Percentiles rank a stretch among this genome's conserved stretches.
phyloP scores from a whole-genome alignment of 495 filamentous ascomycete species.

The Annulohypoxylon stygium region DNA sequence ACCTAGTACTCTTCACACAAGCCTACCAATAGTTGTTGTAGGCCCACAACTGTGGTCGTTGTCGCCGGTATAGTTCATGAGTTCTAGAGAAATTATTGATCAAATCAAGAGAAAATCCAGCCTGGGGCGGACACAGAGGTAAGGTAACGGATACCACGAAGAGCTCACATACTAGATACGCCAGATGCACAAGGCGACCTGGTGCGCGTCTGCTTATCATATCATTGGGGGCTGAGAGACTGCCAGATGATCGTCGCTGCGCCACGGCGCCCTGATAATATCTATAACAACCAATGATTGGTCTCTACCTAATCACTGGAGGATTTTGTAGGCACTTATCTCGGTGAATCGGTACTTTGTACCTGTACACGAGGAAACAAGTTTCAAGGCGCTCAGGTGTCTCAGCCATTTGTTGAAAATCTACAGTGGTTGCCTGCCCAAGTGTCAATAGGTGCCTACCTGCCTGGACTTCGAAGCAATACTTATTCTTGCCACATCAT shows the following conservation, averaged over 20 bases:
- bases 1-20: not conserved
- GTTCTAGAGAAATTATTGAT: not conserved
- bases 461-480: not conserved
- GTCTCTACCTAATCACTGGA: not conserved
- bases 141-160: not conserved
- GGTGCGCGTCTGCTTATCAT: not conserved
- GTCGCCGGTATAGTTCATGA: not conserved
- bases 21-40: not conserved
- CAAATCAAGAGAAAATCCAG: not conserved
- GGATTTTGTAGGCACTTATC: not conserved
- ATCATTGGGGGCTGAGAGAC: not conserved
- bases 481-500: not conserved
- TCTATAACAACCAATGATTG: not conserved
- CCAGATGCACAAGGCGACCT: not conserved
- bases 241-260: not conserved
- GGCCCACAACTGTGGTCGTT: not conserved
- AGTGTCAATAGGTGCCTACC: conserved; percentile 1
- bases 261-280: not conserved
- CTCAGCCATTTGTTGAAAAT: not conserved
- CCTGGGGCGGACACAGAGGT: not conserved
- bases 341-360: not conserved
- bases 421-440: not conserved
- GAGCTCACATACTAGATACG: not conserved
- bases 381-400: not conserved
- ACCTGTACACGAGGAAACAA: not conserved